Evolutionary conservation across 202 grass and related monocot genomes (phyloP).

Genomic region (Musa balbisiana): DNA sequence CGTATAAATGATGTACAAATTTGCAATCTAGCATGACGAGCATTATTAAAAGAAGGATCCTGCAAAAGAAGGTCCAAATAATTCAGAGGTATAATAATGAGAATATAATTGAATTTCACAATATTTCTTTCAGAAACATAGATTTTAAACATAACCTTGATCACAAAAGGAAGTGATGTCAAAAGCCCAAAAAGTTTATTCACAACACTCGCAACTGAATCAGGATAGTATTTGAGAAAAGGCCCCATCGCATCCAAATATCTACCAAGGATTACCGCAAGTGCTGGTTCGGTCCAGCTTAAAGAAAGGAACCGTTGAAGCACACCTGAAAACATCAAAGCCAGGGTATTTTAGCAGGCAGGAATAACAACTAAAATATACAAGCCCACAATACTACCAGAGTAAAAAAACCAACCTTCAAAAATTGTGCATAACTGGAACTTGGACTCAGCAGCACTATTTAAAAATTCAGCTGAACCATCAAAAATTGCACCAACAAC

Average conservation of each 20-base stretch:
- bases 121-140: not conserved
- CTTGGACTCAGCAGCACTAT: conserved; percentile 47
- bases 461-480: conserved; percentile 50
- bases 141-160: conserved; percentile 44
- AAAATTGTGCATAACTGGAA: conserved; percentile 63
- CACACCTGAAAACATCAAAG: conserved; percentile 39
- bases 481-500: conserved; percentile 77
- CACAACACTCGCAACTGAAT: conserved; percentile 76
- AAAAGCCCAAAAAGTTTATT: conserved; percentile 96
- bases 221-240: conserved; percentile 79
- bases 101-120: not conserved
- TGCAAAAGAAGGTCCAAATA: conserved; percentile 31
- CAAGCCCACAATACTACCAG: conserved; percentile 20
- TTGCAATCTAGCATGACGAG: conserved; percentile 81
- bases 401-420: conserved; percentile 41
- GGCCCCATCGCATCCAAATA: conserved; percentile 88
- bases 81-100: conserved; percentile 3
- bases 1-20: conserved; percentile 95
- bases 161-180: conserved; percentile 69
- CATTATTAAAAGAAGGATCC: conserved; percentile 62
- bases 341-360: not conserved
- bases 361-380: conserved; percentile 2
- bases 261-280: conserved; percentile 66
- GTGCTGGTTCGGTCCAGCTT: conserved; percentile 72
- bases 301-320: conserved; percentile 88